A percentile compares a stretch with the other conserved stretches of the same genome.
phyloP scores from a whole-genome alignment of 208 protist species.

The Acanthamoeba lenticulata region DNA sequence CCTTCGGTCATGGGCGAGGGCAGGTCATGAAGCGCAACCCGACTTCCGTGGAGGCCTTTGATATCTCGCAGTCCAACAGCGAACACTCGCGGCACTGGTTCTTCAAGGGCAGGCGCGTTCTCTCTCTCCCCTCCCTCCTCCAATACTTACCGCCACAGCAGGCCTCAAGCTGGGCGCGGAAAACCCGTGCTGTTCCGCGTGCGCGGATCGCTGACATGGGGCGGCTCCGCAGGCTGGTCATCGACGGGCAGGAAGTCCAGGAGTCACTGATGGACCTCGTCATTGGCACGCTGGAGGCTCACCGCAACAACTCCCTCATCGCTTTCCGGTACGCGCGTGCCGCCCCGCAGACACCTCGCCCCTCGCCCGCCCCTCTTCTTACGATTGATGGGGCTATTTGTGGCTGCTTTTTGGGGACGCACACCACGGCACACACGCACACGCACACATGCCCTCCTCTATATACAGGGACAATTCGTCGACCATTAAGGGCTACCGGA shows the following conservation, averaged over 20 bases:
- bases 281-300: constrained; percentile 38
- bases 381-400: too few relatives aligned
- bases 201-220: not conserved
- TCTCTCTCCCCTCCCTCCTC: not conserved
- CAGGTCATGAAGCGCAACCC: constrained; percentile 86
- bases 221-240: constrained; percentile 4
- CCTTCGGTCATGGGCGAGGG: not conserved
- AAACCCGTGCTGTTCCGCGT: not conserved
- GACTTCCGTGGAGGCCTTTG: constrained; percentile 87
- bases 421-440: too few relatives aligned
- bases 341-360: too few relatives aligned
- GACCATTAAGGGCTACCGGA: constrained; percentile 46
- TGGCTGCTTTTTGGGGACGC: too few relatives aligned
- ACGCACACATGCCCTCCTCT: too few relatives aligned
- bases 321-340: constrained; percentile 24
- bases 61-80: constrained; percentile 88
- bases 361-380: not conserved
- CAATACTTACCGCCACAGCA: not conserved
- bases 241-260: constrained; percentile 68
- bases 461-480: constrained; percentile 62
- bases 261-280: constrained; percentile 69
- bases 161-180: not conserved
- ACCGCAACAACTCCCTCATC: constrained; percentile 65
- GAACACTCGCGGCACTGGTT: constrained; percentile 90
- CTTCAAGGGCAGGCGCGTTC: constrained; percentile 82